Base-by-base conservation (phyloP, 2,329 filamentous ascomycete species). In the Macrophomina tecta region DNA sequence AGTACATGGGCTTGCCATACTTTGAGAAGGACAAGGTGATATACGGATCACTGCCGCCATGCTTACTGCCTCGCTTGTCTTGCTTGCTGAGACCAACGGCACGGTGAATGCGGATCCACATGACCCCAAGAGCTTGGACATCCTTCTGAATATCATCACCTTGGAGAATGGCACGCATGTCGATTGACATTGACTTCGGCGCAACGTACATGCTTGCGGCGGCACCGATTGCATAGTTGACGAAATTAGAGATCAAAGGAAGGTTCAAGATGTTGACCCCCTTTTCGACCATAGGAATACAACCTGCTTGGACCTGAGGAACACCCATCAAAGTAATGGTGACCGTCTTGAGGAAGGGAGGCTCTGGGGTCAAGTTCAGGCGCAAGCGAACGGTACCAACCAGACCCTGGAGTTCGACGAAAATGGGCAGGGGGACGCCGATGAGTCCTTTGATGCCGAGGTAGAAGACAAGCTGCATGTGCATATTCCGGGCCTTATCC, bases 1-100 rank as follows among this genome's bases (percentile, higher is more conserved):
- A 97, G 79, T 97, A 98, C 87, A 97, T 96, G 1, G 94, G 94
- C 81, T 99, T 99, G 66, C 91, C 92, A 72, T 97, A 98, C 78
- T 98, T 97, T 73, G 92, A 96, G 83, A 96, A 98, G 48, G 91
- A 90, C 42, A 98, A 85, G 38, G 94, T 97, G 76, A 98, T 96
- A 78, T 98, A 98, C 0, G 94, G 93, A 72, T 99, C 95, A 61
- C 92, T 96, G 52, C 94, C 94, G 40, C 95, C 94, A 18, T 93
- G 91, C 63, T 90, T 86, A 73, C 89, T 94, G 48, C 93, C 94
- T 67, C 92, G 89, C 64, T 81, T 83, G 76, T 99, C 95, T 75
- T 97, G 94, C 80, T 97, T 97, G 82, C 92, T 97, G 67, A 99
- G 85, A 0, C 91, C 93, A 23, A 88, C 84, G 11, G 94, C 95